Evolutionary conservation across 2,329 filamentous ascomycete genomes (phyloP), one percentile per base, ranked within the genome.

Genomic region (Lecanicillium sp.): DNA sequence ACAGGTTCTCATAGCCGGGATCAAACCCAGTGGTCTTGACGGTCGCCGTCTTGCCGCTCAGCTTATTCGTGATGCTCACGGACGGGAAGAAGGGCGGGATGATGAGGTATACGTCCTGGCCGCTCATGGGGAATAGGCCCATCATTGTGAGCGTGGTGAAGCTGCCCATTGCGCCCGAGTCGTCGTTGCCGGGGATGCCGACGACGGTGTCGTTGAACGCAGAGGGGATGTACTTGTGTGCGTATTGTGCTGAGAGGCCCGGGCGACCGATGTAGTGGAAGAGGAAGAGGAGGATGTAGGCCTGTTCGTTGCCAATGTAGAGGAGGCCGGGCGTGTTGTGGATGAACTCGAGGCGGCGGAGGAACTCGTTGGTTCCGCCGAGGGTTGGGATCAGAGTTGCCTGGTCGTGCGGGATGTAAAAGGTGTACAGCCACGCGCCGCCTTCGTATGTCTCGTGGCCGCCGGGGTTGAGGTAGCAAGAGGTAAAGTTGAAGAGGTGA

Each of bases 401-500:
- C 58, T 65, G 65, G 49, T 70, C 65, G 42, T 71, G 68, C 9
- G 68, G 68, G 9, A 66, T 61, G 42, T 59, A 59, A 38, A 87
- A 88, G 14, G 76, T 77, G 57, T 88, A 88, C 33, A 84, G 71
- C 82, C 82, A 87, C 1, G 72, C 63, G 40, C 74, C 79, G 3
- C 75, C 79, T 55, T 87, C 82, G 48, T 85, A 87, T 0, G 81
- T 85, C 55, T 52, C 51, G 33, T 53, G 51, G 6, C 47, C 53
- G 17, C 43, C 35, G 1, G 47, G 41, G 35, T 53, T 51, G 15
- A 55, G 45, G 42, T 53, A 54, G 37, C 52, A 55, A 3, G 59
- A 61, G 44, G 68, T 65, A 38, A 66, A 65, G 51, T 70, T 70
- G 53, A 65, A 69, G 17, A 56, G 52, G 46, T 64, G 59, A 5